These are phyloP conservation scores for Conidiobolus incongruus DNA, from an alignment of 371 early-diverging fungal genomes.

Conservation along the genomic window DNA sequence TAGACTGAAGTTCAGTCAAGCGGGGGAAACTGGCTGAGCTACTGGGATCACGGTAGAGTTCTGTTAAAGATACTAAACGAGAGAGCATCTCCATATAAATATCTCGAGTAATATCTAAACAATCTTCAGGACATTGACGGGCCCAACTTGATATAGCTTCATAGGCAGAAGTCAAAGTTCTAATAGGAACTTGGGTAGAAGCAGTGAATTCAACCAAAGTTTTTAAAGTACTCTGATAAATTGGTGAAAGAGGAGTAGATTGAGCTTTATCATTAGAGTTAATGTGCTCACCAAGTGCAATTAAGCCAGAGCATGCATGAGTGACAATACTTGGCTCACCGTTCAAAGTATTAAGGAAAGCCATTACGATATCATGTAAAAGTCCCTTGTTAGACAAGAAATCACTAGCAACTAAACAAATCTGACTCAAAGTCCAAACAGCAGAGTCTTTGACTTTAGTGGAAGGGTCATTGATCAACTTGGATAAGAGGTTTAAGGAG, in stretches of 20 bases:
- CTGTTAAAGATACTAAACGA: too few species aligned
- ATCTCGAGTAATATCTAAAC: slow-evolving; percentile 38
- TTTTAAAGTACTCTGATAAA: slow-evolving; percentile 51
- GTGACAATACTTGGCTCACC: slow-evolving; percentile 72
- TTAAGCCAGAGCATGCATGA: slow-evolving; percentile 85
- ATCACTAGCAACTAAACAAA: slow-evolving; percentile 45
- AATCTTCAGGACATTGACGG: slow-evolving; percentile 45
- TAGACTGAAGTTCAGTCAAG: slow-evolving; percentile 55
- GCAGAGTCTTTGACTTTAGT: slow-evolving; percentile 84
- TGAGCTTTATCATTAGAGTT: slow-evolving; percentile 23
- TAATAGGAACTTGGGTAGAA: too few species aligned
- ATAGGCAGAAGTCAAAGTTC: slow-evolving; percentile 75
- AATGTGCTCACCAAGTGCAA: slow-evolving; percentile 63
- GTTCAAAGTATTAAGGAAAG: slow-evolving; percentile 52
- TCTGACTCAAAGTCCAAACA: slow-evolving; percentile 89
- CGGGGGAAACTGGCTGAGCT: slow-evolving; percentile 35
- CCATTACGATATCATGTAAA: slow-evolving; percentile 43
- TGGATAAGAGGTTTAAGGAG: slow-evolving; percentile 67
- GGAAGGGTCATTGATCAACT: slow-evolving; percentile 67
- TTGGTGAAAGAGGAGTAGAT: slow-evolving; percentile 47
- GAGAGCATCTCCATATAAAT: slow-evolving; percentile 48
- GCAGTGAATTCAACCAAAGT: slow-evolving; percentile 57
- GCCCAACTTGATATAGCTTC: slow-evolving; percentile 71
- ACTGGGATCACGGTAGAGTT: slow-evolving; percentile 28
- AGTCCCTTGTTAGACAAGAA: slow-evolving; percentile 52